Base-by-base conservation (phyloP, 352 stramenopile genomes). In the Phytophthora hibernalis region DNA sequence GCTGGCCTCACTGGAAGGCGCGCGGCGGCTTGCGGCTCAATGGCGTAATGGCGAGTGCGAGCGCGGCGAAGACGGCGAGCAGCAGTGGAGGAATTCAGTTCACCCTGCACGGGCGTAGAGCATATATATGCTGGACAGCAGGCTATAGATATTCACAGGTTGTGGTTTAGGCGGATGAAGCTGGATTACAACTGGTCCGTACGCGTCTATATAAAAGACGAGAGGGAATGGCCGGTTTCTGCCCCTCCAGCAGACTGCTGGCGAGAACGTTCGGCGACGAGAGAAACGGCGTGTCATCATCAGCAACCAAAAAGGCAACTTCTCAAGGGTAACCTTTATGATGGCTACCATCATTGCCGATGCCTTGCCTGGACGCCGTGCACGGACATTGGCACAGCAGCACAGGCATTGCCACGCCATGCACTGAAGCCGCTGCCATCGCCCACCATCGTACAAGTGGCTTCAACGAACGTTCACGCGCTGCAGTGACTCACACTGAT, bases 21-120 rank as follows among this genome's bases (percentile, higher is more conserved):
- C 50, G 35, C 50, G 37, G 50, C 35, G 56, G 45, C 10, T 31
- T 61, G 43, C 54, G 18, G 54, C 28, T n/a, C 21, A 40, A 30
- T 61, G 53, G 58, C 58, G 58, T 44, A 60, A 52, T 66, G 58
- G 48, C 48, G 38, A 66, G 13, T 66, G 58, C 28, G 31, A 15
- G 43, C n/a, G 60, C 50, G 7, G 43, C 56, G 52, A 30, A 43
- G 37, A 15, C 31, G 31, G 31, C 31, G 31, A 13, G 31, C 31
- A 38, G 65, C 60, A 52, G 58, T 52, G 44, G 68, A 72, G 47
- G 59, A 55, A 59, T 58, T 72, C 65, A 68, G 65, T 68, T 68
- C 24, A 16, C 37, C 18, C 6, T 3, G n/a, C 9, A 22, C 40
- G 3, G n/a, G 18, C 10, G 4, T 4, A 47, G 26, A 8, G n/a